phyloP scores from a whole-genome alignment of 1,284 basidiomycete genomes.

The Fereydounia khargensis region DNA sequence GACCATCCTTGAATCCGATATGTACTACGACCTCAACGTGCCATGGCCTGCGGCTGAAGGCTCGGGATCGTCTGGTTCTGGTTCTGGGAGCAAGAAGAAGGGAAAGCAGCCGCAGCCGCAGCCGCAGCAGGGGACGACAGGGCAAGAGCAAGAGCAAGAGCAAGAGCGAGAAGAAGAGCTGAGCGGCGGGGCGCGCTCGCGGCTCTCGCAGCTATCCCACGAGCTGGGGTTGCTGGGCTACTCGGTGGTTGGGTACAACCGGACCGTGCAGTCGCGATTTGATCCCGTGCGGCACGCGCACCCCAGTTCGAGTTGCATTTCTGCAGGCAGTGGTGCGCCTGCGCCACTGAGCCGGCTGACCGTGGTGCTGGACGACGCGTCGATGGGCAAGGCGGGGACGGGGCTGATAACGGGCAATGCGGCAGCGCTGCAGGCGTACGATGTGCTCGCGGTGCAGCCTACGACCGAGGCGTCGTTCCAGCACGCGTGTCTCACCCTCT shows the following conservation, averaged over 20 bases:
- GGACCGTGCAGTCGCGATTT: conserved; percentile 34
- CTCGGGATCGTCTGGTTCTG: conserved; percentile 1
- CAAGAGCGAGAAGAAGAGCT: too few relatives aligned
- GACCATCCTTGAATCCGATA: conserved; percentile 1
- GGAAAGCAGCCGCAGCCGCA: too few relatives aligned
- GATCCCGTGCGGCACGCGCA: conserved; percentile 33
- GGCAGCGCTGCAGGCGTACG: conserved; percentile 64
- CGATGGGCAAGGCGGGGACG: conserved; percentile 39
- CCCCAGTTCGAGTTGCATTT: too few relatives aligned
- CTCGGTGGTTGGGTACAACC: conserved; percentile 44
- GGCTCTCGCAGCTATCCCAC: conserved; percentile 18
- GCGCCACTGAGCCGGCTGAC: too few relatives aligned
- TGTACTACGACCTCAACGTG: conserved; percentile 50
- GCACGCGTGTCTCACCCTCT: conserved; percentile 75
- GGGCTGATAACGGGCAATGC: conserved; percentile 42
- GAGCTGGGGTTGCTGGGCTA: conserved; percentile 41
- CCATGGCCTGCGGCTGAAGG: conserved; percentile 31
- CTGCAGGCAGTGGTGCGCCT: too few relatives aligned
- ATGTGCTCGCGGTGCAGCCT: conserved; percentile 72
- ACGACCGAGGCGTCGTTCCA: conserved; percentile 72
- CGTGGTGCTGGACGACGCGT: conserved; percentile 48
- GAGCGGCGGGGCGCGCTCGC: too few relatives aligned
- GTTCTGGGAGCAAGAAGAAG: conserved; percentile 27
- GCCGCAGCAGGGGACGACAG: too few relatives aligned
- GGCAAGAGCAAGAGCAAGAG: too few relatives aligned